These are phyloP conservation scores for Thielaviopsis musarum DNA, from an alignment of 2,329 filamentous ascomycete species.

Conservation along the genomic window DNA sequence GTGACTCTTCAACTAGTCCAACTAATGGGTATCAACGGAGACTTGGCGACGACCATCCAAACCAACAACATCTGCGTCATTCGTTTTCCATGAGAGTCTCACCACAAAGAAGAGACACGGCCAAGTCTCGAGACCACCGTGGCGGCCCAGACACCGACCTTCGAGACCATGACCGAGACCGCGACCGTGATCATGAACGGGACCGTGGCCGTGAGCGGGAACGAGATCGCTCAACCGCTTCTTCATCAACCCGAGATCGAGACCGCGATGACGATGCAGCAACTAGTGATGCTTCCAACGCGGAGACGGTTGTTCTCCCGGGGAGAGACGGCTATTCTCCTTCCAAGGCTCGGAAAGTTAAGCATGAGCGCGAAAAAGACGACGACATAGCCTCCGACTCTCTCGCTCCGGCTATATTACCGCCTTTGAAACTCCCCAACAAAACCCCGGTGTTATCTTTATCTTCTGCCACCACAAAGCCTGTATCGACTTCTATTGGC, in stretches of 20 bases:
- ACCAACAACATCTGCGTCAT: neutral
- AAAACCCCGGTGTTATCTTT: neutral
- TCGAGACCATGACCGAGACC: conserved; percentile 5
- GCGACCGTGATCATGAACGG: conserved; percentile 5
- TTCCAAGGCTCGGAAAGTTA: conserved; percentile 45
- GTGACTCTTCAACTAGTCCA: conserved; percentile 6
- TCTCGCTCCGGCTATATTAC: neutral
- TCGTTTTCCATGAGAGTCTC: neutral
- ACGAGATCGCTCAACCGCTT: neutral
- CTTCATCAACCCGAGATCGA: conserved; percentile 14
- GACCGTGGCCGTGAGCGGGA: conserved; percentile 6
- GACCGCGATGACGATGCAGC: conserved; percentile 24
- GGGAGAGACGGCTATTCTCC: conserved; percentile 49
- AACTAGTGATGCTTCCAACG: conserved; percentile 41
- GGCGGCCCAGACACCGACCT: neutral
- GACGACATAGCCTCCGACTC: conserved; percentile 7
- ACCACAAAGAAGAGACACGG: neutral
- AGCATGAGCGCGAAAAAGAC: conserved; percentile 47
- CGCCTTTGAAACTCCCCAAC: conserved; percentile 1
- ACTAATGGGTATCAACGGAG: neutral
- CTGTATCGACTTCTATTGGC: neutral
- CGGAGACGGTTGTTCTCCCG: conserved; percentile 53
- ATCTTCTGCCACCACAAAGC: neutral
- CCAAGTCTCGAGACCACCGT: neutral
- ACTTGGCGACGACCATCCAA: conserved; percentile 1